These are phyloP conservation scores for Mortierella sp. DNA, from an alignment of 371 early-diverging fungal genomes.

Conservation along the genomic window DNA sequence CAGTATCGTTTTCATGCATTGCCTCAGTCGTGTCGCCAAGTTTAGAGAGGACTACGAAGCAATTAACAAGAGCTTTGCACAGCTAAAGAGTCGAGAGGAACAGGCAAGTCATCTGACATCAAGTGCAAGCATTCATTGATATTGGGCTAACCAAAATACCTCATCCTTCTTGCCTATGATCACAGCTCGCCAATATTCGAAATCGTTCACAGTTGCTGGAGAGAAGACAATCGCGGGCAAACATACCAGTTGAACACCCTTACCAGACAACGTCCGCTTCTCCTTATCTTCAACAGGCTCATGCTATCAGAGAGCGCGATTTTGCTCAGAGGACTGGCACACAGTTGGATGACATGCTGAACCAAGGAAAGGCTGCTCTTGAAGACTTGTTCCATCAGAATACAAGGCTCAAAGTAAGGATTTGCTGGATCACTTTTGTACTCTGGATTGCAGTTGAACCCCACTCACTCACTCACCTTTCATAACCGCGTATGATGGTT, in stretches of 20 bases:
- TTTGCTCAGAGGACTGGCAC: constrained; percentile 69
- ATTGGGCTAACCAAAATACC: background rate
- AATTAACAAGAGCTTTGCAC: constrained; percentile 64
- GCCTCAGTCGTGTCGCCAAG: constrained; percentile 67
- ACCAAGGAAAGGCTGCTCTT: constrained; percentile 74
- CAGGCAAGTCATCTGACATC: constrained; percentile 24
- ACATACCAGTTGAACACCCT: constrained; percentile 32
- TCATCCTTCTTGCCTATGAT: background rate
- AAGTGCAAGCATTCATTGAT: too few species aligned
- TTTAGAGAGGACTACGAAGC: constrained; percentile 72
- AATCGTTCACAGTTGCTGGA: constrained; percentile 64
- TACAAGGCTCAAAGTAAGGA: constrained; percentile 76
- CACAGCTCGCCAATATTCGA: constrained; percentile 41
- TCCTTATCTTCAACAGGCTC: constrained; percentile 43
- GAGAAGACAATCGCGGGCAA: constrained; percentile 54
- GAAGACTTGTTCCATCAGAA: constrained; percentile 83
- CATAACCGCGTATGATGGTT: background rate
- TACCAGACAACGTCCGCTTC: constrained; percentile 37
- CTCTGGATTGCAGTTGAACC: background rate
- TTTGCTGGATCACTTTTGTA: background rate
- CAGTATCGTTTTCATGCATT: background rate
- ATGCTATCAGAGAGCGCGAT: constrained; percentile 51
- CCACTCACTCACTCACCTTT: background rate
- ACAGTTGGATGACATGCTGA: constrained; percentile 78
- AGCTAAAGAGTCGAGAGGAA: constrained; percentile 65